Evolutionary conservation across 106 monocot species (phyloP), one percentile per base, ranked within the genome.

Genomic region (Phalaenopsis aphrodite): DNA sequence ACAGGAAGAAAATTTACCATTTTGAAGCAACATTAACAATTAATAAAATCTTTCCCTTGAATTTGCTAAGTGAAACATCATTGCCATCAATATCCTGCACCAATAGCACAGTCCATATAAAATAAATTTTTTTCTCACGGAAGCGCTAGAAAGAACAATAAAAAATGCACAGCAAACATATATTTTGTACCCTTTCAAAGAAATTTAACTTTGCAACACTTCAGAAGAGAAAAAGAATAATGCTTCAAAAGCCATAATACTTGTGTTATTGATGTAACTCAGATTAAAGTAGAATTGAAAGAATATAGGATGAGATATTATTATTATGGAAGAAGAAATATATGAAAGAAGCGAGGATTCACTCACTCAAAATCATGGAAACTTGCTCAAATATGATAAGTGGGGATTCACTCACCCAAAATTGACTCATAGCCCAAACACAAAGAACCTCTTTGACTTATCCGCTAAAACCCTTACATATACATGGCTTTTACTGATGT

Each of bases 1-100:
- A 74, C 15, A 17, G 37, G 12, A 36, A 55, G 24, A 42, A 10
- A 74, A 81, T 56, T 76, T 91, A 94, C 98, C 98, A 98, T 88
- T 81, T 90, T 30, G 98, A 98, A 84, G 98, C 98, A 84, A 98
- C 98, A 87, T 98, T 98, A 69, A 98, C 98, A 81, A 98, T 91
- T 77, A 98, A 78, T 18, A 93, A 82, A 79, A 88, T 82, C 78
- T 94, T 98, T 30, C 92, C 94, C 84, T 94, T 94, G 89, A 94
- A 98, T 84, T 94, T 98, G 85, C 24, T 93, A 41, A 98, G 92
- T 78, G 92, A 83, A 67, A 93, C 85, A 88, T 94, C 89, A 77
- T 98, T 98, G 48, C 91, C 98, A 80, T 98, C 98, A 78, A 92
- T 93, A 82, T 98, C 98, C 98, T 98, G 88, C 77, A 42, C 74